phyloP scores from a whole-genome alignment of 2,329 filamentous ascomycete genomes.

The Botrytis aclada region DNA sequence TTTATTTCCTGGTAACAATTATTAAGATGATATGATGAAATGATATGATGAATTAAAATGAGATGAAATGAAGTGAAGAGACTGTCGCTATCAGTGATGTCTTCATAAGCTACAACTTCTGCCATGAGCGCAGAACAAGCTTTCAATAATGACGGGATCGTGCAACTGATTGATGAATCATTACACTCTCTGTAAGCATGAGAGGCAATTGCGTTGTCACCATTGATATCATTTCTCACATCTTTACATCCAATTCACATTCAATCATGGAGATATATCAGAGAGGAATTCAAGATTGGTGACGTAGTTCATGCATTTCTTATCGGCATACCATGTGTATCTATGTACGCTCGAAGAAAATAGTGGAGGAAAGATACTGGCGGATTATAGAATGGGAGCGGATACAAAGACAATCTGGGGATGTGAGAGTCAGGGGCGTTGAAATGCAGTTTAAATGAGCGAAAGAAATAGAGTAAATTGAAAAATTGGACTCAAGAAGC shows the following conservation, averaged over 20 bases:
- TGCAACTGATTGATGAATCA: background rate
- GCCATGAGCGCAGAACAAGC: background rate
- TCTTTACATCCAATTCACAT: background rate
- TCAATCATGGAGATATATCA: background rate
- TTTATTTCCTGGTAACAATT: background rate
- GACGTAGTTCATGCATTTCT: background rate
- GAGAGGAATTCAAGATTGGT: background rate
- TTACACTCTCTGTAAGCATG: no score
- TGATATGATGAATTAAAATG: background rate
- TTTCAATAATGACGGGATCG: background rate
- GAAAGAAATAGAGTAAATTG: background rate
- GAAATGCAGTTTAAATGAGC: background rate
- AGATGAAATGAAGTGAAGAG: background rate
- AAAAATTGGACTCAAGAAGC: background rate
- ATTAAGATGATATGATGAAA: background rate
- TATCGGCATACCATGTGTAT: background rate
- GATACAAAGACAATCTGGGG: background rate
- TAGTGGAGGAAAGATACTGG: no score
- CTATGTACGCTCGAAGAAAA: background rate
- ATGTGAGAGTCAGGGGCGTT: background rate
- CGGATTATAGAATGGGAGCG: background rate
- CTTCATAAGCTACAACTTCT: background rate
- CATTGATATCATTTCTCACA: background rate
- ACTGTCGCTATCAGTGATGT: background rate
- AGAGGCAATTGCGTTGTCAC: background rate